These are phyloP conservation scores for Fraxinus sp. DNA, from an alignment of 305 asterid genomes.

Conservation along the genomic window DNA sequence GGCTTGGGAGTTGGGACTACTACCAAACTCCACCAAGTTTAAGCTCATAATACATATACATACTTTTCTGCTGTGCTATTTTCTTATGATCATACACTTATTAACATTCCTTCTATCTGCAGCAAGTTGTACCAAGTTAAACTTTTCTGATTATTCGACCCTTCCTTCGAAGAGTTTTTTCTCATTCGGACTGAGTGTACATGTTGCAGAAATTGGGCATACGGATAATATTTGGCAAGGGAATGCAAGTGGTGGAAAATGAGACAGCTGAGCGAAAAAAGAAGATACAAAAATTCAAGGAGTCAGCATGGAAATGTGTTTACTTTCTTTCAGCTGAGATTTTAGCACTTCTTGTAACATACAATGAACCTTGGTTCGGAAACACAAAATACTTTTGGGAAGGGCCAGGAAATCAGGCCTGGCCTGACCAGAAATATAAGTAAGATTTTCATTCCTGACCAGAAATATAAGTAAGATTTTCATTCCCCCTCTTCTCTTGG, in stretches of 20 bases:
- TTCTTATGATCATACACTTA: background rate
- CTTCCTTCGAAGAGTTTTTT: background rate
- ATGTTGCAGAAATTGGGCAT: slow-evolving; percentile 67
- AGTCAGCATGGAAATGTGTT: slow-evolving; percentile 93
- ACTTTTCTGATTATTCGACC: background rate
- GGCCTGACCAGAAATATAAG: slow-evolving; percentile 92
- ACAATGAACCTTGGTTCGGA: slow-evolving; percentile 86
- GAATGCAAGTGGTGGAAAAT: slow-evolving; percentile 38
- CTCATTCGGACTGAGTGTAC: slow-evolving; percentile 23
- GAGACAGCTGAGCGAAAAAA: slow-evolving; percentile 51
- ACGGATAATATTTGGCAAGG: slow-evolving; percentile 70
- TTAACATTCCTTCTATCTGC: background rate
- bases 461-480: no score
- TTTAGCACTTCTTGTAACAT: slow-evolving; percentile 68
- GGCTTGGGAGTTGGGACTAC: background rate
- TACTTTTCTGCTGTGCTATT: background rate
- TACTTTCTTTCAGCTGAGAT: slow-evolving; percentile 88
- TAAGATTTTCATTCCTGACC: slow-evolving; percentile 27
- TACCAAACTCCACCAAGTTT: background rate
- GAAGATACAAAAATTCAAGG: slow-evolving; percentile 83
- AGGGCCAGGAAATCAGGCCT: slow-evolving; percentile 78
- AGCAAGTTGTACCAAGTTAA: background rate
- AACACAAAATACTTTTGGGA: slow-evolving; percentile 74
- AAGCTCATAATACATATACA: background rate
- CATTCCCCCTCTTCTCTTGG: background rate